These are phyloP conservation scores for Teunomyces lycoperdinae DNA, from an alignment of 805 yeast genomes.

Conservation along the genomic window DNA sequence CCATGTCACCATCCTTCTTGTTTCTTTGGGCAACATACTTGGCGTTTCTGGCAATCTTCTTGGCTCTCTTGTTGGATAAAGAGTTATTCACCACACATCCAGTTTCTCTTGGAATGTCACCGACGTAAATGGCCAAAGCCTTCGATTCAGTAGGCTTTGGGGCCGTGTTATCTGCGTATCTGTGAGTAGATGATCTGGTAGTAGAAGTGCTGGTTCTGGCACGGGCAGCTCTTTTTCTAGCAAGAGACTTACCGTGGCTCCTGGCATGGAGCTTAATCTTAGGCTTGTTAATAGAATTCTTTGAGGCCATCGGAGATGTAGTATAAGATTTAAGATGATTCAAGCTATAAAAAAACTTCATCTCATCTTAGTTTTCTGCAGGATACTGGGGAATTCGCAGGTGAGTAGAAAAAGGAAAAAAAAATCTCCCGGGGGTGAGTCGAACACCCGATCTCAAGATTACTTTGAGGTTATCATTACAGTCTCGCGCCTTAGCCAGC, in stretches of 20 bases:
- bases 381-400: not conserved
- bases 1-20: slow-evolving; percentile 32
- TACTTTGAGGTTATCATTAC: slow-evolving; percentile 36
- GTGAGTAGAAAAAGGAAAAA: slow-evolving; percentile 10
- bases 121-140: slow-evolving; percentile 45
- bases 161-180: slow-evolving; percentile 35
- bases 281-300: slow-evolving; percentile 79
- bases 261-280: slow-evolving; percentile 53
- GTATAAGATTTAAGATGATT: slow-evolving; percentile 4
- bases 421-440: slow-evolving; percentile 47
- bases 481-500: slow-evolving; percentile 52
- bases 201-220: slow-evolving; percentile 33
- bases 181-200: slow-evolving; percentile 43
- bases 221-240: slow-evolving; percentile 56
- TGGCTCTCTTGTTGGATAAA: slow-evolving; percentile 72
- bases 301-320: slow-evolving; percentile 62
- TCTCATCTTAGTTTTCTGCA: slow-evolving; percentile 5
- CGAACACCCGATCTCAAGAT: slow-evolving; percentile 51
- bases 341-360: slow-evolving; percentile 9
- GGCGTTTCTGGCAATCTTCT: slow-evolving; percentile 76
- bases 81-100: slow-evolving; percentile 53
- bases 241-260: slow-evolving; percentile 48
- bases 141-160: slow-evolving; percentile 35
- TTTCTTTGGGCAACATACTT: slow-evolving; percentile 64
- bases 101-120: slow-evolving; percentile 25